phyloP scores from a whole-genome alignment of 2,329 filamentous ascomycete species.

The Botrytis galanthina region DNA sequence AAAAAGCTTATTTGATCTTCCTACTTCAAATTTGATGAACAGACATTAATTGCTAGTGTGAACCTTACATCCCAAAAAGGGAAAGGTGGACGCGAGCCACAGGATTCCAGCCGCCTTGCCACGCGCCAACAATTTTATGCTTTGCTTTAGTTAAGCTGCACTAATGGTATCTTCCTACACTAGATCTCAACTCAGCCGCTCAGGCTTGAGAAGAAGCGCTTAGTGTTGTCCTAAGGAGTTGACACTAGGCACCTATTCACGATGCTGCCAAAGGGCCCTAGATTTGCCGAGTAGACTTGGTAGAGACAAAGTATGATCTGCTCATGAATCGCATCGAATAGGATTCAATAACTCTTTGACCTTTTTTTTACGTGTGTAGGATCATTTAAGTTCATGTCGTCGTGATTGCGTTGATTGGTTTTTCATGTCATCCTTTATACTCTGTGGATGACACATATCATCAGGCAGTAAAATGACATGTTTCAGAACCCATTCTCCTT shows the following conservation, averaged over 20 bases:
- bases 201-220: constrained; percentile 6
- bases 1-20: constrained; percentile 10
- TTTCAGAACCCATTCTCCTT: neutral
- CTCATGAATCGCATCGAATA: neutral
- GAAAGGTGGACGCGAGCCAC: neutral
- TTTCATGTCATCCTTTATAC: neutral
- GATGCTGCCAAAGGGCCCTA: neutral
- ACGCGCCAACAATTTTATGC: constrained; percentile 3
- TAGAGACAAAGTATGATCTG: neutral
- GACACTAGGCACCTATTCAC: neutral
- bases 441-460: neutral
- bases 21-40: neutral
- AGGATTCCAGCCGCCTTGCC: neutral
- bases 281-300: neutral
- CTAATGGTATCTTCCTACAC: neutral
- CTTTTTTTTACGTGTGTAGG: neutral
- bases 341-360: neutral
- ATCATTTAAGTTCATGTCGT: neutral
- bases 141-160: neutral
- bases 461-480: neutral
- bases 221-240: neutral
- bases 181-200: neutral
- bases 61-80: neutral
- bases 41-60: constrained; percentile 8
- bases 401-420: neutral